Evolutionary conservation across 495 filamentous ascomycete genomes (phyloP), one percentile per base, ranked within the genome.

Genomic region (Lichina pygmaea): DNA sequence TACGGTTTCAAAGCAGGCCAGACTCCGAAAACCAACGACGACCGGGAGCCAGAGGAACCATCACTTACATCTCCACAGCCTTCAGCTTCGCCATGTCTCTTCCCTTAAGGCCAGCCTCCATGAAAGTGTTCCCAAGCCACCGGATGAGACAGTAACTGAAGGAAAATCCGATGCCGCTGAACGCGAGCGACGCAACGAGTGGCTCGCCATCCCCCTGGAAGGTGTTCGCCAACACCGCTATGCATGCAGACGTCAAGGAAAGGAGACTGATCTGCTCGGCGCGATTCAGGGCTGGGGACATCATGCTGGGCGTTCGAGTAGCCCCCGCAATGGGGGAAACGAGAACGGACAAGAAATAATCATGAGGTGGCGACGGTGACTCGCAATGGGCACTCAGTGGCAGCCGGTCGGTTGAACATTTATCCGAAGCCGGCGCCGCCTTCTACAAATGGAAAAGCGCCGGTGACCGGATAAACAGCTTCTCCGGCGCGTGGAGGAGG

Each of bases 111-210:
- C 91, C 91, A 33, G 80, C 81, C 47, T 71, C 75, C 51, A 94
- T 78, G 53, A 95, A 95, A 1, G 77, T 75, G 16, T 80, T 74
- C 2, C 86, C 86, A n/a, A 94, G 75, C 91, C 89, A 95, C 65
- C 76, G 65, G 56, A 99, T 86, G 59, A 94, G 65, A 44, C 79
- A 74, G 56, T 77, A 95, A 4, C 72, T 70, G 15, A 72, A 68
- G 6, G 78, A 62, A 57, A 92, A 99, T 5, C 79, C 83, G 46
- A 94, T 66, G 9, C 78, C 77, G 54, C 79, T 79, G 51, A 95
- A 75, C 6, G 85, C 85, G 37, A 91, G 63, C 11, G 84, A 92
- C 7, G 83, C 85, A 49, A 91, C 65, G 46, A 99, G 66, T 12
- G 91, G 91, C 52, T 82, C 83, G 53, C 84, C 86, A 56, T 94